These are phyloP conservation scores for Stephania cephalantha DNA, from an alignment of 164 flowering plant genomes.

Conservation along the genomic window DNA sequence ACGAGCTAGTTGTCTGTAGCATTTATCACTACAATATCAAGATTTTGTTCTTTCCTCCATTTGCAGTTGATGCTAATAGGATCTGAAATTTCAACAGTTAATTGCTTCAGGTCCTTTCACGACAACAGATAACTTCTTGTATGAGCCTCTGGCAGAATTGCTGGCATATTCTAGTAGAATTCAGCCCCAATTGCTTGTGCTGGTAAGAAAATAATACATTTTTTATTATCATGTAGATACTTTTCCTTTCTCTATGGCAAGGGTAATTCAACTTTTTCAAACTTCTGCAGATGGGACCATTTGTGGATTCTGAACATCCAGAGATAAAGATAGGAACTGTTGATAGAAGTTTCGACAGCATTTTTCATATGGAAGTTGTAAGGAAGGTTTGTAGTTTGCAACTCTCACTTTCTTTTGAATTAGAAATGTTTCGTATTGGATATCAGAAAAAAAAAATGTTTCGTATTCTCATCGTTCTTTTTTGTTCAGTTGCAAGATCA, in stretches of 20 bases:
- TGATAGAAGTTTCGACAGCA: constrained; percentile 60
- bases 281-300: constrained; percentile 82
- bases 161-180: constrained; percentile 81
- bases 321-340: constrained; percentile 68
- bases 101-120: constrained; percentile 95
- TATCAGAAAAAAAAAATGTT: neutral
- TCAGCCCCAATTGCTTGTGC: constrained; percentile 76
- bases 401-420: neutral
- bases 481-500: constrained; percentile 78
- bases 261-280: neutral
- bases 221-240: neutral
- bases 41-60: neutral
- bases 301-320: constrained; percentile 93
- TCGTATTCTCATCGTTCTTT: constrained; percentile 1
- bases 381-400: constrained; percentile 46
- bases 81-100: constrained; percentile 43
- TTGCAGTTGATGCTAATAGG: neutral
- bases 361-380: constrained; percentile 64
- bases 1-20: neutral
- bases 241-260: constrained; percentile 4
- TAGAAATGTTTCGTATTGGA: neutral
- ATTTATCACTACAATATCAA: neutral
- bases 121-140: constrained; percentile 80
- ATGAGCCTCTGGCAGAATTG: constrained; percentile 83
- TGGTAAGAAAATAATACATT: constrained; percentile 38